Evolutionary conservation across 371 early-diverging fungal species (phyloP).

Genomic region (Mucor piriformis): DNA sequence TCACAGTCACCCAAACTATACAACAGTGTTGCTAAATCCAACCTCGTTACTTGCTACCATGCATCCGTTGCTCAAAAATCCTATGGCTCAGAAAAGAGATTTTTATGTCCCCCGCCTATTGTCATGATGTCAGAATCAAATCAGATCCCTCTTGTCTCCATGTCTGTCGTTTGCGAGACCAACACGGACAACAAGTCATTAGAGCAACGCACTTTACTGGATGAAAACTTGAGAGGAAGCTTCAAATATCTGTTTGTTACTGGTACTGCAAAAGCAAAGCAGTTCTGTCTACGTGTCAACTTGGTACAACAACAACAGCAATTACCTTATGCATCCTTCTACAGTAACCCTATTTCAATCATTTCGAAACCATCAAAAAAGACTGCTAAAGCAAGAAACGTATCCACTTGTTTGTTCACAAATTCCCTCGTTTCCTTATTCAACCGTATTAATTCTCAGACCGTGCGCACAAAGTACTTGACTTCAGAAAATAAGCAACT

Average conservation of each 20-base stretch:
- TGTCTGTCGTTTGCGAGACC: slow-evolving; percentile 64
- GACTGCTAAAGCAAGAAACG: slow-evolving; percentile 78
- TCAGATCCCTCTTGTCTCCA: slow-evolving; percentile 54
- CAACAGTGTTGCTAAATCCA: not conserved
- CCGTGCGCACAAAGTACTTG: slow-evolving; percentile 85
- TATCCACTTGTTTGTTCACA: slow-evolving; percentile 72
- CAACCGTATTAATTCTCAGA: slow-evolving; percentile 89
- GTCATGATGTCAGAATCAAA: slow-evolving; percentile 49
- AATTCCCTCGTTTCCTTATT: slow-evolving; percentile 73
- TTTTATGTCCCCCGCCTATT: slow-evolving; percentile 87
- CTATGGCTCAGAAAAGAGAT: slow-evolving; percentile 88
- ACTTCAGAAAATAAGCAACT: slow-evolving; percentile 53
- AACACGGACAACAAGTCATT: slow-evolving; percentile 35
- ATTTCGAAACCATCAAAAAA: slow-evolving; percentile 91
- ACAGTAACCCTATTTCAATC: slow-evolving; percentile 73
- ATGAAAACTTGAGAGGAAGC: slow-evolving; percentile 57
- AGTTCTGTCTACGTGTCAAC: slow-evolving; percentile 66
- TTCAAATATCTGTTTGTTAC: slow-evolving; percentile 78
- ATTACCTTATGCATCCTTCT: slow-evolving; percentile 56
- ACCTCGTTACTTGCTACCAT: slow-evolving; percentile 63
- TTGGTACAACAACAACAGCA: slow-evolving; percentile 11
- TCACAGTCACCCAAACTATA: slow-evolving; percentile 16
- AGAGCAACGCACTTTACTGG: slow-evolving; percentile 60
- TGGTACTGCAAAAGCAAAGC: slow-evolving; percentile 80
- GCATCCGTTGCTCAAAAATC: slow-evolving; percentile 86